These are phyloP conservation scores for Plasmopara muralis DNA, from an alignment of 352 stramenopile species.

Conservation along the genomic window DNA sequence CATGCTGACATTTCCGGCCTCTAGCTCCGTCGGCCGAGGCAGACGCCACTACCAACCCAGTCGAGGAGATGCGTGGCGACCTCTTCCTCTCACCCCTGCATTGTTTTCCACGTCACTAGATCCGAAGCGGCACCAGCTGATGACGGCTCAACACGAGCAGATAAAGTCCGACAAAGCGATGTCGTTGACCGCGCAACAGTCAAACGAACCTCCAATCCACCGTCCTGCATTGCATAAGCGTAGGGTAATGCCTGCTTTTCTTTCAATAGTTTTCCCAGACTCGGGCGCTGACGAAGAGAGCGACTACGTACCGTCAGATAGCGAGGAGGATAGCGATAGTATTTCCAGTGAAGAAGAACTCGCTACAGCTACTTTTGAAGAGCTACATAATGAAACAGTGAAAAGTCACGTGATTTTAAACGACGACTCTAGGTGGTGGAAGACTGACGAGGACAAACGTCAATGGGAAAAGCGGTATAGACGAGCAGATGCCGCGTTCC, in stretches of 20 bases:
- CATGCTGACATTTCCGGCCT: conserved; percentile 19
- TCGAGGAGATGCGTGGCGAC: conserved; percentile 16
- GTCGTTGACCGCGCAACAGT: conserved; percentile 4
- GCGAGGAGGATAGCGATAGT: conserved; percentile 17
- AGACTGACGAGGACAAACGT: conserved; percentile 22
- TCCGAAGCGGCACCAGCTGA: conserved; percentile 12
- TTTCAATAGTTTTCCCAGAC: conserved; percentile 11
- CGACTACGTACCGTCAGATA: conserved; percentile 27
- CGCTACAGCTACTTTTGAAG: conserved; percentile 6
- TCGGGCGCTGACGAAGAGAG: conserved; percentile 22
- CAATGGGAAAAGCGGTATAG: conserved; percentile 26
- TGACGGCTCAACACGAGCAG: conserved; percentile 1
- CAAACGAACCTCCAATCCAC: conserved; percentile 5
- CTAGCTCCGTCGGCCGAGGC: not conserved
- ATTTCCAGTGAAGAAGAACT: conserved; percentile 7
- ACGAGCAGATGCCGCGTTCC: conserved; percentile 19
- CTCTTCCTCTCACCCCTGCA: not conserved
- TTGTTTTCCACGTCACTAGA: not conserved
- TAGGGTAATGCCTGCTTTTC: conserved; percentile 11
- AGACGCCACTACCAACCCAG: conserved; percentile 2
- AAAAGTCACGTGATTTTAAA: conserved; percentile 27
- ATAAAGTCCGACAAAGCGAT: not conserved
- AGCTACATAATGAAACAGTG: conserved; percentile 4
- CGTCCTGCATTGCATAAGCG: not conserved
- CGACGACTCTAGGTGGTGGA: conserved; percentile 29